A percentile compares a stretch with the other conserved stretches of the same genome.
phyloP scores from a whole-genome alignment of 306 rosid genomes.

The Argentina anserina region DNA sequence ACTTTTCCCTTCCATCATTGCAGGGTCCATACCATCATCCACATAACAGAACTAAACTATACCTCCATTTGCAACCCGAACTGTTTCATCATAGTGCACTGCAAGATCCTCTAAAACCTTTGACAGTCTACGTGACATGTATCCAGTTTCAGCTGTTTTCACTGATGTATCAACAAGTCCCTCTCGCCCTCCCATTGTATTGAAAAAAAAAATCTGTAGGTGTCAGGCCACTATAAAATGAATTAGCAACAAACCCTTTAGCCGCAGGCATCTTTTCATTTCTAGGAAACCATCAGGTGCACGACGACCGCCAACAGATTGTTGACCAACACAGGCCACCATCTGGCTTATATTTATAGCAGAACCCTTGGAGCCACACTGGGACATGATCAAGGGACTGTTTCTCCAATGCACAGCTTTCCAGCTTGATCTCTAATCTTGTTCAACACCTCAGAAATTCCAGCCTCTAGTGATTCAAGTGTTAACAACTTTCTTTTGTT shows the following conservation, averaged over 20 bases:
- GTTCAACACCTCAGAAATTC: constrained; percentile 53
- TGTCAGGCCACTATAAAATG: constrained; percentile 86
- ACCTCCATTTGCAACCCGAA: constrained; percentile 71
- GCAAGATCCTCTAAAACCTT: constrained; percentile 78
- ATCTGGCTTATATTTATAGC: constrained; percentile 85
- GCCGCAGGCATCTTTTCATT: constrained; percentile 69
- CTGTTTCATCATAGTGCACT: constrained; percentile 77
- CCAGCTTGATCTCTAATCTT: constrained; percentile 59
- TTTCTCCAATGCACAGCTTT: constrained; percentile 93
- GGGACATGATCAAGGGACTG: constrained; percentile 95
- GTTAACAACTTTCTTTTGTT: constrained; percentile 53
- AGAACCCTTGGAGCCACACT: constrained; percentile 97
- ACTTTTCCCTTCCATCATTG: constrained; percentile 77
- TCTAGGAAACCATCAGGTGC: constrained; percentile 84
- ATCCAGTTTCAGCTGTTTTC: constrained; percentile 97
- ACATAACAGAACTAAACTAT: constrained; percentile 85
- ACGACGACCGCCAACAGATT: constrained; percentile 86
- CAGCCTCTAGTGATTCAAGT: constrained; percentile 66
- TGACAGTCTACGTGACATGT: constrained; percentile 89
- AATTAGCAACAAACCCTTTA: constrained; percentile 86
- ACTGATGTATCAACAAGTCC: constrained; percentile 98
- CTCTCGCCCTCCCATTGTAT: constrained; percentile 95
- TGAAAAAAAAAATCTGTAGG: constrained; percentile 92
- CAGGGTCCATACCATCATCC: constrained; percentile 97
- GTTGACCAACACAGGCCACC: constrained; percentile 97